Percentiles rank a stretch among this genome's conserved stretches.
phyloP scores from a whole-genome alignment of 2,329 filamentous ascomycete genomes.

The Didymella pinodella region DNA sequence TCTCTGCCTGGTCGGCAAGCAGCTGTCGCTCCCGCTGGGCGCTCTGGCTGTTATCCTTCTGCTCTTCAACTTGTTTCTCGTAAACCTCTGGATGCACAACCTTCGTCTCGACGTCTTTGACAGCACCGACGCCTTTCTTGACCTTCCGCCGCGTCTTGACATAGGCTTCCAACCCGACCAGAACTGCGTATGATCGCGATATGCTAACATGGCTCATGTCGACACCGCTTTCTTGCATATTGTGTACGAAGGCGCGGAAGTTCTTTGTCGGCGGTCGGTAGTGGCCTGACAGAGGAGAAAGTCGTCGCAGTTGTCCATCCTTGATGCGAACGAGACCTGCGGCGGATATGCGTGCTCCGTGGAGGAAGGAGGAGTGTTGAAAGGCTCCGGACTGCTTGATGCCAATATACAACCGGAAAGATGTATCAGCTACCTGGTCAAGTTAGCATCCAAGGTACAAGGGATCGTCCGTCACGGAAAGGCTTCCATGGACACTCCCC shows the following conservation, averaged over 20 bases:
- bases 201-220: constrained; percentile 83
- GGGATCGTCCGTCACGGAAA: no score
- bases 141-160: constrained; percentile 71
- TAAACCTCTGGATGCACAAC: constrained; percentile 68
- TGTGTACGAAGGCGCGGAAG: constrained; percentile 81
- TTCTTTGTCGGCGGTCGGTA: constrained; percentile 85
- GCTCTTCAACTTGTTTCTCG: constrained; percentile 55
- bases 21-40: constrained; percentile 69
- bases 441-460: constrained; percentile 1
- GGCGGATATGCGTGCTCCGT: constrained; percentile 80
- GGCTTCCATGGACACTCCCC: background rate
- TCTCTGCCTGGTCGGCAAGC: constrained; percentile 51
- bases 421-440: constrained; percentile 73
- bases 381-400: constrained; percentile 90
- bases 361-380: constrained; percentile 89
- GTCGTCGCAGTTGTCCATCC: constrained; percentile 75
- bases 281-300: constrained; percentile 76
- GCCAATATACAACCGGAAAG: constrained; percentile 84
- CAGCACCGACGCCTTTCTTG: constrained; percentile 61
- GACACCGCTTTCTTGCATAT: constrained; percentile 73
- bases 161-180: constrained; percentile 84
- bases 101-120: constrained; percentile 65
- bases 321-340: constrained; percentile 88
- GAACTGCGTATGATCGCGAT: constrained; percentile 80
- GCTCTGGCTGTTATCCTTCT: constrained; percentile 65